These are phyloP conservation scores for Hypoxylon sp. DNA, from an alignment of 2,329 filamentous ascomycete genomes.

Conservation along the genomic window DNA sequence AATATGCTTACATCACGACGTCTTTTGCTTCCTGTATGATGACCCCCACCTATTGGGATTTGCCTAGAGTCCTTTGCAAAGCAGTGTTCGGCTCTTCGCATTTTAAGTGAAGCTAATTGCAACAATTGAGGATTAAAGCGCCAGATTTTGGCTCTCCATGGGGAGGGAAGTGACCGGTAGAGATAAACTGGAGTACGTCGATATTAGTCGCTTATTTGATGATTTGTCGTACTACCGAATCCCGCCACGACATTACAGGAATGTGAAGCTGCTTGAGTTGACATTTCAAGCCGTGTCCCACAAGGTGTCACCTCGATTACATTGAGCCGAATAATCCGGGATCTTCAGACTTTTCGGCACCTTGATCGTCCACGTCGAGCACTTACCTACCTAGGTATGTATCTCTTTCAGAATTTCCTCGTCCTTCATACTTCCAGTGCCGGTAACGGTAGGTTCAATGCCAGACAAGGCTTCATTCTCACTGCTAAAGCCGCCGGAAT, in stretches of 20 bases:
- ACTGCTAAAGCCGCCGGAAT: conserved; percentile 3
- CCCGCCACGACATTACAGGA: background rate
- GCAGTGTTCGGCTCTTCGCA: background rate
- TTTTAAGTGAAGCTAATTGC: conserved; percentile 5
- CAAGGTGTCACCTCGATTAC: conserved; percentile 12
- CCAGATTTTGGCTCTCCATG: background rate
- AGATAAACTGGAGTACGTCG: conserved; percentile 5
- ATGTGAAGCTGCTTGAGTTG: conserved; percentile 4
- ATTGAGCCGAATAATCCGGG: conserved; percentile 9
- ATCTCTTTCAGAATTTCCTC: conserved; percentile 6
- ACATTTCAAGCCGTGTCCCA: conserved; percentile 4
- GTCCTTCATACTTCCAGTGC: background rate
- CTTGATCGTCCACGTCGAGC: conserved; percentile 5
- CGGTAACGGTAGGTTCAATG: conserved; percentile 3
- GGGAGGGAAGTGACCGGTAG: background rate
- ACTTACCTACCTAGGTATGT: no score
- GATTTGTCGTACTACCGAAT: conserved; percentile 4
- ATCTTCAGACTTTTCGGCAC: conserved; percentile 11
- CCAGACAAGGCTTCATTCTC: conserved; percentile 21
- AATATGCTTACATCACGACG: conserved; percentile 16
- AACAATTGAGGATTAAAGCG: background rate
- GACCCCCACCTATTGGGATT: conserved; percentile 8
- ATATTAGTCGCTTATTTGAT: conserved; percentile 4
- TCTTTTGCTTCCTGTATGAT: conserved; percentile 5
- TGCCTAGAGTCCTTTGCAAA: background rate